These are phyloP conservation scores for Nicotiana otophora DNA, from an alignment of 257 asterid genomes.

Conservation along the genomic window DNA sequence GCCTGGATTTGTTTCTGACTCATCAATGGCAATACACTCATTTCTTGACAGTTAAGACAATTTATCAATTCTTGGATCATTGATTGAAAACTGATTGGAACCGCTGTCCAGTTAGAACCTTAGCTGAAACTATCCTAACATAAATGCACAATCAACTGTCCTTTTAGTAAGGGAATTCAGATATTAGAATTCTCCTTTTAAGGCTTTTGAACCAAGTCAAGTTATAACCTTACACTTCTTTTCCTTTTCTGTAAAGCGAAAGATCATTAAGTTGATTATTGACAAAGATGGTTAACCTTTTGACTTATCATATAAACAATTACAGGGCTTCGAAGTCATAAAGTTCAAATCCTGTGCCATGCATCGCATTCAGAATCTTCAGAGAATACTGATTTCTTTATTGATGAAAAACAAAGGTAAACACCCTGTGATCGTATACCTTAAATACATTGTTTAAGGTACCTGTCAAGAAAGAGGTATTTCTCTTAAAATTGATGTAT, in stretches of 20 bases:
- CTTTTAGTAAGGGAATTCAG: not conserved
- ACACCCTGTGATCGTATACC: not conserved
- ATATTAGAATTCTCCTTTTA: not conserved
- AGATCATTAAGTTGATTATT: not conserved
- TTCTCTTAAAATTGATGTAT: not conserved
- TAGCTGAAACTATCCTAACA: not conserved
- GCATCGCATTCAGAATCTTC: constrained; percentile 8
- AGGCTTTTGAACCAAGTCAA: not conserved
- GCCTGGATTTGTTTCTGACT: not conserved
- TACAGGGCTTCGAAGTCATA: not conserved
- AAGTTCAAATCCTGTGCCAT: not conserved
- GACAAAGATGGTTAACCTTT: not conserved
- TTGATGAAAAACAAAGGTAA: not conserved
- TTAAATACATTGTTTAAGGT: not conserved
- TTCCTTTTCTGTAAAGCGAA: no score
- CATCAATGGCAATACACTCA: no score
- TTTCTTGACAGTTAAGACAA: no score
- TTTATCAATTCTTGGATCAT: no score
- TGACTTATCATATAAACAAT: not conserved
- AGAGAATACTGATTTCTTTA: not conserved
- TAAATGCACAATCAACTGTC: not conserved
- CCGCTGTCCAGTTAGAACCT: not conserved
- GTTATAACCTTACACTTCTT: not conserved
- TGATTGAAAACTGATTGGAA: not conserved
- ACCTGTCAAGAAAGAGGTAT: not conserved